These are phyloP conservation scores for Mycena polygramma DNA, from an alignment of 768 basidiomycete species.

Conservation along the genomic window DNA sequence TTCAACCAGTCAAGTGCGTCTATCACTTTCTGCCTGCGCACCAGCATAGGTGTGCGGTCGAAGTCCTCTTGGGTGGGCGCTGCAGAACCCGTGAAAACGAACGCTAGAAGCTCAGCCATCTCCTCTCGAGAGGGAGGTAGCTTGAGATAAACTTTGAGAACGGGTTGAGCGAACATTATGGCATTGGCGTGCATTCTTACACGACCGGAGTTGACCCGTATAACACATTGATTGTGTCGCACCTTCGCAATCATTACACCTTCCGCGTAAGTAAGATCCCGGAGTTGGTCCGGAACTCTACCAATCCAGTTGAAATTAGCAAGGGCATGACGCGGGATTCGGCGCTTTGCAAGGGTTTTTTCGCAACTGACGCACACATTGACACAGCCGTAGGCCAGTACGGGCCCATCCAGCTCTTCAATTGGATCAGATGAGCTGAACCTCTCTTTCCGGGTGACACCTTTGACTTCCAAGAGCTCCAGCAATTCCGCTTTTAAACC, in stretches of 20 bases:
- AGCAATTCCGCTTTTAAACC: background rate
- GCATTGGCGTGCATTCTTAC: background rate
- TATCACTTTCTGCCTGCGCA: background rate
- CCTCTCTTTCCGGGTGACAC: background rate
- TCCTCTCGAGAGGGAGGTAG: background rate
- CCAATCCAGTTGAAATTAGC: background rate
- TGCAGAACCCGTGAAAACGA: background rate
- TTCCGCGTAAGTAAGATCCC: background rate
- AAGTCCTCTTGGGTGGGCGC: background rate
- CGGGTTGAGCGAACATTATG: background rate
- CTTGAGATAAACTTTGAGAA: background rate
- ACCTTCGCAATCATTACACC: background rate
- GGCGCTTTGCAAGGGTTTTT: background rate
- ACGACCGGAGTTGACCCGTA: background rate
- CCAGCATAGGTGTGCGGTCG: background rate
- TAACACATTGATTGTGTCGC: background rate
- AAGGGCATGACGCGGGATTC: background rate
- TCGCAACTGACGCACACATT: background rate
- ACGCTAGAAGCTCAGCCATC: background rate
- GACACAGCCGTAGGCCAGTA: background rate
- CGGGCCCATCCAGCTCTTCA: background rate
- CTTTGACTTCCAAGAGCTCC: background rate
- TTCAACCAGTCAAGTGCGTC: slow-evolving; percentile 2
- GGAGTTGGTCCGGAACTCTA: background rate
- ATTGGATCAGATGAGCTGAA: background rate